These are phyloP conservation scores for Venturia nashicola DNA, from an alignment of 2,329 filamentous ascomycete species.

Conservation along the genomic window DNA sequence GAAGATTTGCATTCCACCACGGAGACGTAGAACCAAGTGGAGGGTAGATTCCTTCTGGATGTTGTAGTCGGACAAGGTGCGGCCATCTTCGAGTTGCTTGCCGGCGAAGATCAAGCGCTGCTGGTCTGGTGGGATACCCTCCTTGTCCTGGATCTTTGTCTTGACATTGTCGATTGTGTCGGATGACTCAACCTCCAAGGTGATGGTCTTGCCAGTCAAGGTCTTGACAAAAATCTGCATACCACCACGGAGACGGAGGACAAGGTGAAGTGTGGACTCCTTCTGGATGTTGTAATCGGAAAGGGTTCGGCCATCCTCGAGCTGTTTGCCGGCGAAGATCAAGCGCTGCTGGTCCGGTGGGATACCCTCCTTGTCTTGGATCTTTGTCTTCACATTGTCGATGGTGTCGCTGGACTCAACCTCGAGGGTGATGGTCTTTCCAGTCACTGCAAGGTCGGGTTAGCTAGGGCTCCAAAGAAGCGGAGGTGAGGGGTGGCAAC, in stretches of 20 bases:
- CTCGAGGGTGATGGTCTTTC: slow-evolving; percentile 57
- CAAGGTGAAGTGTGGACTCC: slow-evolving; percentile 58
- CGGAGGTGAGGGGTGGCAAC: slow-evolving; percentile 30
- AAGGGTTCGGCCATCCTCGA: slow-evolving; percentile 86
- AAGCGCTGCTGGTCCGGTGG: slow-evolving; percentile 93
- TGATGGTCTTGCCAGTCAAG: slow-evolving; percentile 46
- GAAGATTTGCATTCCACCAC: slow-evolving; percentile 53
- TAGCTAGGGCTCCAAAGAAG: slow-evolving; percentile 18
- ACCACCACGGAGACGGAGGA: slow-evolving; percentile 58
- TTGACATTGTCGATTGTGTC: slow-evolving; percentile 30
- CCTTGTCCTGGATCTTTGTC: slow-evolving; percentile 43
- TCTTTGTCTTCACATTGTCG: slow-evolving; percentile 95
- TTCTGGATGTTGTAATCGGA: slow-evolving; percentile 96
- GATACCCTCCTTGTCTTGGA: slow-evolving; percentile 96
- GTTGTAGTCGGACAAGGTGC: slow-evolving; percentile 55
- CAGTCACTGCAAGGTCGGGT: slow-evolving; percentile 39
- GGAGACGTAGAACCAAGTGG: slow-evolving; percentile 63
- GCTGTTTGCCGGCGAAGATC: slow-evolving; percentile 94
- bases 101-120: slow-evolving; percentile 47
- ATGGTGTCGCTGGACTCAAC: slow-evolving; percentile 72
- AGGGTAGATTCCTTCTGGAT: slow-evolving; percentile 82
- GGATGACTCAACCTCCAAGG: slow-evolving; percentile 27
- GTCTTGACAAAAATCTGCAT: slow-evolving; percentile 55
- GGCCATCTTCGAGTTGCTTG: slow-evolving; percentile 46
- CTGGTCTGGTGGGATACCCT: slow-evolving; percentile 46